These are phyloP conservation scores for Tricholoma matsutake DNA, from an alignment of 768 basidiomycete species.

Conservation along the genomic window DNA sequence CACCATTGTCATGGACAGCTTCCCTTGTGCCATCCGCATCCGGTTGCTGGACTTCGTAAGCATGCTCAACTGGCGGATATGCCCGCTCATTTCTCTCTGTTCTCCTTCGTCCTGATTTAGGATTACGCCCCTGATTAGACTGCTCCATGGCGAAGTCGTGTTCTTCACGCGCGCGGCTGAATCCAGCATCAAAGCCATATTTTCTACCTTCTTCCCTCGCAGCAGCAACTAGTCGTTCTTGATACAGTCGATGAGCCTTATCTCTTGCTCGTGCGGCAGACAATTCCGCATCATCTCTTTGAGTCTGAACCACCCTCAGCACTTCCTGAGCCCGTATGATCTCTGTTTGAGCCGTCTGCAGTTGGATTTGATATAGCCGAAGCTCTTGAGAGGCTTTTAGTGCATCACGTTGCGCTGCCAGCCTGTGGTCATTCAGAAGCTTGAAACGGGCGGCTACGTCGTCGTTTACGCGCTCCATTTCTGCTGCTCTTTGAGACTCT, in stretches of 20 bases:
- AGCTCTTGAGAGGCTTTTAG: conserved; percentile 34
- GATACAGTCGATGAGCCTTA: conserved; percentile 47
- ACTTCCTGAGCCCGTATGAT: conserved; percentile 50
- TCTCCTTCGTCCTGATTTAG: not conserved
- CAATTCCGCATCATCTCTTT: conserved; percentile 57
- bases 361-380: conserved; percentile 35
- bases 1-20: not conserved
- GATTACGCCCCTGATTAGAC: not conserved
- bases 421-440: conserved; percentile 33
- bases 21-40: not conserved
- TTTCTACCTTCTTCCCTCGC: conserved; percentile 60
- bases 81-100: not conserved
- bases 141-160: conserved; percentile 9
- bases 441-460: conserved; percentile 33
- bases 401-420: conserved; percentile 36
- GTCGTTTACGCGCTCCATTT: conserved; percentile 31
- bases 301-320: conserved; percentile 43
- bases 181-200: conserved; percentile 47
- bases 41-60: not conserved
- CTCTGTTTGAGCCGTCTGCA: conserved; percentile 45
- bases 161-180: conserved; percentile 36
- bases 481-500: conserved; percentile 32
- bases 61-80: not conserved
- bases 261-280: conserved; percentile 50
- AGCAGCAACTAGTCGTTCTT: conserved; percentile 46